A percentile compares a stretch with the other conserved stretches of the same genome.
These are phyloP conservation scores for Dendrobium huoshanense DNA, from an alignment of 106 monocot genomes.

Conservation along the genomic window DNA sequence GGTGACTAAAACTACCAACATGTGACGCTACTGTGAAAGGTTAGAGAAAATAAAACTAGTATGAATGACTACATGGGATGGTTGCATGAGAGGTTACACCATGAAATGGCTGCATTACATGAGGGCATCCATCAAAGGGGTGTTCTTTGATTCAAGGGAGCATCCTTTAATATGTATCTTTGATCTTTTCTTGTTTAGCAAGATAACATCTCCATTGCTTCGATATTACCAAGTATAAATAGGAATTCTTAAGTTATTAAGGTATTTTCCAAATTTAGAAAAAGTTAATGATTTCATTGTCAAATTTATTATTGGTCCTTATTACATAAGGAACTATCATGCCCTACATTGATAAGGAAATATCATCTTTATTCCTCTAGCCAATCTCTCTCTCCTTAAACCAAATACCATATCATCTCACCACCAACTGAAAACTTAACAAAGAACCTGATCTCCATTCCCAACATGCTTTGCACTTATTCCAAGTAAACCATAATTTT, in stretches of 20 bases:
- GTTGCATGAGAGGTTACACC: background rate
- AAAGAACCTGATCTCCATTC: background rate
- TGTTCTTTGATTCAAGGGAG: background rate
- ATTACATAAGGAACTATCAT: background rate
- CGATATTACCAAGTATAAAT: background rate
- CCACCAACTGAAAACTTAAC: background rate
- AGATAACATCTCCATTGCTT: background rate
- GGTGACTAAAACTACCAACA: background rate
- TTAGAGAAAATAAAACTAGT: no score
- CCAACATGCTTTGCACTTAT: background rate
- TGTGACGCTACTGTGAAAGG: background rate
- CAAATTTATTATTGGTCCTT: background rate
- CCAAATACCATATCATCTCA: background rate
- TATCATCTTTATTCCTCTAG: background rate
- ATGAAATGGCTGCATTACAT: background rate
- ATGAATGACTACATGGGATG: background rate
- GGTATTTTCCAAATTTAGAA: background rate
- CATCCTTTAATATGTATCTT: background rate
- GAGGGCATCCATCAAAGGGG: background rate
- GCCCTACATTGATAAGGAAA: background rate
- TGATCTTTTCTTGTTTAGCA: background rate
- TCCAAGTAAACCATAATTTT: background rate
- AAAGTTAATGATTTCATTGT: background rate
- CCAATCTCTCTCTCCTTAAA: background rate
- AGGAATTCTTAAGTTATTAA: background rate